Base-by-base conservation (phyloP, 257 asterid genomes). In the Solanum acaule region DNA sequence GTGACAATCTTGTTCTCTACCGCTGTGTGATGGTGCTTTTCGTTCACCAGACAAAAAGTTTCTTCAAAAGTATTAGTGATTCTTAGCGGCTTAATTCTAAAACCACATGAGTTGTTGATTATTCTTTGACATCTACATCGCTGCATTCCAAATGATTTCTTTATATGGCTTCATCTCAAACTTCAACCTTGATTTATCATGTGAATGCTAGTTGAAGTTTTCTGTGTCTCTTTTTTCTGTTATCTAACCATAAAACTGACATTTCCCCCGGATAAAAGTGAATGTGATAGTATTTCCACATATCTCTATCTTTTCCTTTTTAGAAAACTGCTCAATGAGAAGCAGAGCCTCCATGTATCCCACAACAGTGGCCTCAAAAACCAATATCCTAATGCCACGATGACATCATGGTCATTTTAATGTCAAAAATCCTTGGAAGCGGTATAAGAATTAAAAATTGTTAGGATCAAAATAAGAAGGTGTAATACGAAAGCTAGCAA, bases 341-440 rank as follows among this genome's bases (percentile, higher is more conserved):
- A 56, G 65, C 11, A 56, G 8, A 56, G 4, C 10, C 25, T 18
- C 2, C 10, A 56, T 56, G 25, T 56, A 52, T 52, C 0, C 63
- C 10, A 52, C 11, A 5, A 46, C 20, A 46, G 20, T 46, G 59
- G 59, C 59, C 91, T 93, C n/a, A 89, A 94, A 95, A 59, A 93
- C 91, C 86, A 94, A 22, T 8, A 91, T 77, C 59, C 94, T 93
- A 70, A 93, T 91, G 87, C 97, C 97, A 15, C 94, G 89, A 91
- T 94, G 96, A 15, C 2, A 2, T 42, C 49, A 10, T 42, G 49
- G 49, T 42, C 49, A 42, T 10, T 10, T 94, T n/a, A n/a, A n/a
- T n/a, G n/a, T n/a, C n/a, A n/a, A n/a, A n/a, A n/a, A n/a, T n/a
- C n/a, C n/a, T n/a, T n/a, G n/a, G n/a, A n/a, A n/a, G n/a, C n/a